Evolutionary conservation across 1,139 yeast genomes (phyloP).

Genomic region (Candida sojae): DNA sequence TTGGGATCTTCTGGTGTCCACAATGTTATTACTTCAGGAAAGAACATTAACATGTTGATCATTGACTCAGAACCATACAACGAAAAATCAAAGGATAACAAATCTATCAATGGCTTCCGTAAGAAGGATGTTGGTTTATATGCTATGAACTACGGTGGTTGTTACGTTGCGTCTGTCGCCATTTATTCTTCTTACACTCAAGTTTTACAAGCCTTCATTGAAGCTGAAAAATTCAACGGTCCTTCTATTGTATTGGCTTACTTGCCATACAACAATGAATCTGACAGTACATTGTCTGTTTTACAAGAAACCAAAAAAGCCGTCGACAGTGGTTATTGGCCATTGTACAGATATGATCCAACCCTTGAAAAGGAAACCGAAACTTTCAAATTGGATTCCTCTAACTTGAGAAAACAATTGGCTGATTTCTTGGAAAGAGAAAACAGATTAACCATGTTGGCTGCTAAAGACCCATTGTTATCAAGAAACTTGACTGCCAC

Average conservation of each 20-base stretch:
- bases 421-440: slow-evolving; percentile 85
- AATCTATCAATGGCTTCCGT: slow-evolving; percentile 45
- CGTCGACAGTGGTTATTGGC: slow-evolving; percentile 95
- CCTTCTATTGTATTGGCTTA: slow-evolving; percentile 92
- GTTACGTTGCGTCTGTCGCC: slow-evolving; percentile 94
- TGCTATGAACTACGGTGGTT: slow-evolving; percentile 91
- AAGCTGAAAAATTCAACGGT: slow-evolving; percentile 85
- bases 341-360: slow-evolving; percentile 86
- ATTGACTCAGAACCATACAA: slow-evolving; percentile 90
- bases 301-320: slow-evolving; percentile 87
- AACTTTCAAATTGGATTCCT: slow-evolving; percentile 78
- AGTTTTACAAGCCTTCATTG: slow-evolving; percentile 82
- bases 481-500: slow-evolving; percentile 71
- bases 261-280: slow-evolving; percentile 71
- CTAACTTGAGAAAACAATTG: slow-evolving; percentile 74
- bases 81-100: slow-evolving; percentile 23
- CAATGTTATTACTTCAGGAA: slow-evolving; percentile 71
- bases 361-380: slow-evolving; percentile 46
- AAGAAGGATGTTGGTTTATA: slow-evolving; percentile 94
- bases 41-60: slow-evolving; percentile 80
- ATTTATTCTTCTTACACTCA: slow-evolving; percentile 93
- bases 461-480: slow-evolving; percentile 70
- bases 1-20: slow-evolving; percentile 92
- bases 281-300: slow-evolving; percentile 70
- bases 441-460: slow-evolving; percentile 77